Base-by-base conservation (phyloP, 1,139 yeast genomes). In the Taphrina communis region DNA sequence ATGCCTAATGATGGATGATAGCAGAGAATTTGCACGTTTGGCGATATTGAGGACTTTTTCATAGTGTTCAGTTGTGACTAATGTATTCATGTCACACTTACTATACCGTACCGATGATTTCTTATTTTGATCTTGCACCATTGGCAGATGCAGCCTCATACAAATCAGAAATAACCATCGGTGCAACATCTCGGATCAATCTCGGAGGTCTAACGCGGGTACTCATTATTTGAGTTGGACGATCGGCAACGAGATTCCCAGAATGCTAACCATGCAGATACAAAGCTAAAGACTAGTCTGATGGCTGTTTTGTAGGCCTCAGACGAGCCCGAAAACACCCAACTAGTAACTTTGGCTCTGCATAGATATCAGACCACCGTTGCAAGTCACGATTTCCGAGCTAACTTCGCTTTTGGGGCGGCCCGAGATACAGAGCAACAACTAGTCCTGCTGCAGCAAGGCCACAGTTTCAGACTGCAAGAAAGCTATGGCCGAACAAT, bases 401-500 rank as follows among this genome's bases (percentile, higher is more conserved):
- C 19, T 14, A 17, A 6, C 6, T n/a, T 44, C 48, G 48, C 48
- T 44, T 14, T 44, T 44, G 48, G 48, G 17, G 19, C n/a, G 48
- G 8, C 48, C n/a, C 48, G 48, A 14, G 48, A 44, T 25, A 25
- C 31, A 25, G n/a, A 44, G 48, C 48, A 44, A 44, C 19, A 44
- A 44, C 19, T 44, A 7, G 19, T 44, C 19, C 48, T 44, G 19
- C n/a, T 44, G 48, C 8, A 12, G 5, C 9, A 7, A 12, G 48
- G 19, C 12, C n/a, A 1, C 19, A 44, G 48, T 44, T 19, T 44
- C 48, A 44, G 48, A 44, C 48, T 44, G 19, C 48, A 21, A n/a
- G 2, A 6, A 53, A 35, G 19, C 36, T 17, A 66, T 65, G 70
- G 70, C 63, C 41, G 60, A 50, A 52, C 51, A 56, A 11, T 69